Base-by-base conservation (phyloP, 2,329 filamentous ascomycete species). In the Penicillium sp. region DNA sequence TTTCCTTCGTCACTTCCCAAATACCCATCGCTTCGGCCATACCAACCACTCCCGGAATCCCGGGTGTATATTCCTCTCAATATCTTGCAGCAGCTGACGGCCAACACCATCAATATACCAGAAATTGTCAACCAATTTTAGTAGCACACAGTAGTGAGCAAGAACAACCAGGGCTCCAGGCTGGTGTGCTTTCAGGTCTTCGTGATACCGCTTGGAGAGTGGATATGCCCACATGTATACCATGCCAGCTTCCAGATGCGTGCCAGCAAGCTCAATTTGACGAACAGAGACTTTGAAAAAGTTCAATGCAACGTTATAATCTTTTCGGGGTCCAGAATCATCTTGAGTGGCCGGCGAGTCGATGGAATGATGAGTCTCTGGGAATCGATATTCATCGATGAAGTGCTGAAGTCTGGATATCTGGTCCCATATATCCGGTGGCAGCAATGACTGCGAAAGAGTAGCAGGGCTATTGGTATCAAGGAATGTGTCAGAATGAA, bases 11-110 rank as follows among this genome's bases (percentile, higher is more conserved):
- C 30, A 41, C 13, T 23, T 33, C 26, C 46, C 42, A 42, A 44
- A 52, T 15, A 62, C 56, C 53, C 53, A 57, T 26, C 24, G 48
- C 20, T 15, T 60, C 18, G 59, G 59, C 59, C 59, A 62, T 13
- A 23, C 32, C 7, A 62, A 29, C 59, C 59, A 62, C 15, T 55
- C 51, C 13, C 15, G 46, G 32, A 50, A 60, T 13, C 26, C 45
- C 7, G 53, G 53, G 12, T 58, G 41, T 7, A 59, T 49, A 17
- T 57, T 46, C 1, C 17, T 40, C 33, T 60, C 59, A 44, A 62
- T 59, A 40, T 62, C 59, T 9, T 51, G 32, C 7, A 62, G 15
- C 12, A 62, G 15, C 20, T 59, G 53, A 20, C 36, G 24, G 1
- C 39, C 52, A 17, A 56, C 42, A 3, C 39, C 52, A 40, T 50